Percentiles rank a stretch among this genome's conserved stretches.
phyloP scores from a whole-genome alignment of 2,329 filamentous ascomycete species.

The Diplocarpon rosae region DNA sequence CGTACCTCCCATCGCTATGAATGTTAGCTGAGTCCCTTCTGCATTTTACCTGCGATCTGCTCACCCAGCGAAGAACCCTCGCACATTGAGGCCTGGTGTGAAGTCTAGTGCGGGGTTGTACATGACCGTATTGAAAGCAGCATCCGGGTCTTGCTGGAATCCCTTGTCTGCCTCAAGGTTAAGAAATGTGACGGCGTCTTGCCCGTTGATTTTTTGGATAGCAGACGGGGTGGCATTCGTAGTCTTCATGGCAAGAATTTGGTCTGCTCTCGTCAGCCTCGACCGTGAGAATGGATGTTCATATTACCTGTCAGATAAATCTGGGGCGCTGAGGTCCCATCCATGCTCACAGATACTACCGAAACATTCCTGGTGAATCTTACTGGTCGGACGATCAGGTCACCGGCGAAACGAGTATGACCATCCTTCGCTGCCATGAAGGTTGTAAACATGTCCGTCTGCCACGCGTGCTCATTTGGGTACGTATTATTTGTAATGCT shows the following conservation, averaged over 20 bases:
- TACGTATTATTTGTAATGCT: conserved; percentile 14
- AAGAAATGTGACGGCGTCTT: conserved; percentile 37
- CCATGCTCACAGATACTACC: conserved; percentile 47
- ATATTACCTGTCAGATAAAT: conserved; percentile 38
- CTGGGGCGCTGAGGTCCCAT: conserved; percentile 45
- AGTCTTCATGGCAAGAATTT: conserved; percentile 13
- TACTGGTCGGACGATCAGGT: conserved; percentile 40
- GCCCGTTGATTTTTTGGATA: conserved; percentile 43
- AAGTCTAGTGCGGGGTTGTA: conserved; percentile 24
- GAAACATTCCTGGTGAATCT: conserved; percentile 36
- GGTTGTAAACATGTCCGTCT: conserved; percentile 40
- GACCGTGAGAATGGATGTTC: neutral
- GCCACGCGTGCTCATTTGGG: conserved; percentile 40
- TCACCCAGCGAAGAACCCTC: conserved; percentile 24
- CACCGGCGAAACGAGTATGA: conserved; percentile 46
- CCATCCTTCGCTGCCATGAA: conserved; percentile 50
- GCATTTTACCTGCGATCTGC: neutral
- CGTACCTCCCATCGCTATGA: neutral
- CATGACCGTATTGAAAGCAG: conserved; percentile 32
- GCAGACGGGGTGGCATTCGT: conserved; percentile 33
- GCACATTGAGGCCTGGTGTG: no score
- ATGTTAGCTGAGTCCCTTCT: neutral
- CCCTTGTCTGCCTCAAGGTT: conserved; percentile 31
- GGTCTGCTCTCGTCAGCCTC: neutral
- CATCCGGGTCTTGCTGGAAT: conserved; percentile 29